Conservation (phyloP, 805 yeast genomes). For the Lipomyces lipofer region DNA sequence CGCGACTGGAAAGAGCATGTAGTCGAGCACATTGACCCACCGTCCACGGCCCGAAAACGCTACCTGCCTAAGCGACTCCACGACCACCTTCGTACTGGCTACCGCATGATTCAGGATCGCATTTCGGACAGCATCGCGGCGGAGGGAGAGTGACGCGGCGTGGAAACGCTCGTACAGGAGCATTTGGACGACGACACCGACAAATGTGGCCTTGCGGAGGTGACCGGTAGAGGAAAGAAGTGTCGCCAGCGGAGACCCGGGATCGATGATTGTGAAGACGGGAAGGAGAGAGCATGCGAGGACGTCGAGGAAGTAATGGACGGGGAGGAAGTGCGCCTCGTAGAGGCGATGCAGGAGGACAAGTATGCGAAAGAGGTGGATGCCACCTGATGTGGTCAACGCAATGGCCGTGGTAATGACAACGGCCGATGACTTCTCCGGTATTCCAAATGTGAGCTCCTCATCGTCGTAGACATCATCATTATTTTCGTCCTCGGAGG, state of each 20-base stretch:
- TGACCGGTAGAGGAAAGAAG: slow-evolving; percentile 14
- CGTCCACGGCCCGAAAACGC: slow-evolving; percentile 5
- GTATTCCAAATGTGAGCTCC: not conserved
- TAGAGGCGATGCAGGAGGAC: slow-evolving; percentile 27
- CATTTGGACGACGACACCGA: slow-evolving; percentile 26
- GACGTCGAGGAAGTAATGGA: slow-evolving; percentile 29
- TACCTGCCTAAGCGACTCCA: not conserved
- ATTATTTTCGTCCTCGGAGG: not conserved
- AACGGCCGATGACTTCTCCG: not conserved
- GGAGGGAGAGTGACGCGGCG: slow-evolving; percentile 13
- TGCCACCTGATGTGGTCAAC: not conserved
- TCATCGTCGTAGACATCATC: not conserved
- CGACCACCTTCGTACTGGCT: not conserved
- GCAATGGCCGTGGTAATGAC: not conserved
- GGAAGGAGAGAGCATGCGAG: slow-evolving; percentile 21
- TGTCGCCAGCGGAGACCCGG: not conserved
- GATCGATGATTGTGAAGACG: not conserved
- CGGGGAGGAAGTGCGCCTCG: slow-evolving; percentile 33
- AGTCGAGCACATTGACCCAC: slow-evolving; percentile 17
- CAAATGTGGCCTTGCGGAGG: slow-evolving; percentile 24
- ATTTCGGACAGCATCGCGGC: not conserved
- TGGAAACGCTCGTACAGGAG: slow-evolving; percentile 29
- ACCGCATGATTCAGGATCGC: not conserved
- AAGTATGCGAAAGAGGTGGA: slow-evolving; percentile 14
- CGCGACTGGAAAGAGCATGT: slow-evolving; percentile 30